These are phyloP conservation scores for Apiotrichum porosum DNA, from an alignment of 1,284 basidiomycete genomes.

Conservation along the genomic window DNA sequence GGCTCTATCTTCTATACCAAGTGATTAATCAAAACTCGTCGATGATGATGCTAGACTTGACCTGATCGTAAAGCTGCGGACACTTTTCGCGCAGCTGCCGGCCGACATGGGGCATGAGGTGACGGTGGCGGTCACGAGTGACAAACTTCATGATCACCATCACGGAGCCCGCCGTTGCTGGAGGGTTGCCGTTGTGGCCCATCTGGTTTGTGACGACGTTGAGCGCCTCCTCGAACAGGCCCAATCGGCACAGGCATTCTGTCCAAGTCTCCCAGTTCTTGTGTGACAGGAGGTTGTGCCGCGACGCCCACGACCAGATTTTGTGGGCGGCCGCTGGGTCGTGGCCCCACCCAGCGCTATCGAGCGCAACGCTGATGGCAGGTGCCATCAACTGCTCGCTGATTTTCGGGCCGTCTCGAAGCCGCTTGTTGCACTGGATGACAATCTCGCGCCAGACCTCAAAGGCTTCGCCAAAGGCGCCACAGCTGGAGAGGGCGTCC, in stretches of 20 bases:
- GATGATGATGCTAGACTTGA: too few species aligned
- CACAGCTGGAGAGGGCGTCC: slow-evolving; percentile 74
- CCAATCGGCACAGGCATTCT: slow-evolving; percentile 77
- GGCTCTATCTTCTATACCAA: too few species aligned
- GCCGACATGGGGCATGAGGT: too few species aligned
- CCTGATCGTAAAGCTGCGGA: too few species aligned
- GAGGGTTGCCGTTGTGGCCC: slow-evolving; percentile 26
- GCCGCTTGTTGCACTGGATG: slow-evolving; percentile 44
- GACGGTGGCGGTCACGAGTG: too few species aligned
- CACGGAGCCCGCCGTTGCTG: neutral
- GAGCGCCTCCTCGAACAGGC: slow-evolving; percentile 63
- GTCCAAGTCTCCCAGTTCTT: slow-evolving; percentile 68
- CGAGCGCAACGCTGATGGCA: slow-evolving; percentile 75
- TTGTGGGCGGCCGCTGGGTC: slow-evolving; percentile 55
- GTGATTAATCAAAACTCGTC: too few species aligned
- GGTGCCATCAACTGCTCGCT: slow-evolving; percentile 55
- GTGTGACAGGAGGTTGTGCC: slow-evolving; percentile 55
- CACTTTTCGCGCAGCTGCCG: too few species aligned
- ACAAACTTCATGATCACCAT: neutral
- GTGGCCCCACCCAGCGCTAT: slow-evolving; percentile 59
- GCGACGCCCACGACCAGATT: slow-evolving; percentile 56
- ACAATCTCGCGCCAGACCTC: slow-evolving; percentile 74
- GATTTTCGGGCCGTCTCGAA: slow-evolving; percentile 13
- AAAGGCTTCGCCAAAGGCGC: slow-evolving; percentile 64
- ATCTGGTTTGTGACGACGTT: slow-evolving; percentile 64